Evolutionary conservation across 2,329 filamentous ascomycete genomes (phyloP).

Genomic region (Ophiostoma piceae): DNA sequence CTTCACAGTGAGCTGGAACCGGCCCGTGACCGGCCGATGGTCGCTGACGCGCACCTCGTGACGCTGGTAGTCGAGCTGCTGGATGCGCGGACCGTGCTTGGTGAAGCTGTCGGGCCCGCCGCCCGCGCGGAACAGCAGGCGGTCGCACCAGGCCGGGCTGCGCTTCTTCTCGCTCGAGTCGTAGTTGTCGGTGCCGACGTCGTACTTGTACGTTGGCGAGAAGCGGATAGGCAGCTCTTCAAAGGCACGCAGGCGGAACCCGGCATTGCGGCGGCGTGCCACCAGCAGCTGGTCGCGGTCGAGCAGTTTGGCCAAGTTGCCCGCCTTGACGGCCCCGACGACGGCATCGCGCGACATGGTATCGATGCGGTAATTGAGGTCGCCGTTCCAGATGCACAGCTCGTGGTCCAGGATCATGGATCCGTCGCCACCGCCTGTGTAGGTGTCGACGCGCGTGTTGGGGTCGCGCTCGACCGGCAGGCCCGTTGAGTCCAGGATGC

Average conservation of each 20-base stretch:
- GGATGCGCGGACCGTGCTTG: slow-evolving; percentile 57
- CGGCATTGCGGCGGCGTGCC: slow-evolving; percentile 80
- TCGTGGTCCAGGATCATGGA: slow-evolving; percentile 95
- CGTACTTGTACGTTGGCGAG: slow-evolving; percentile 96
- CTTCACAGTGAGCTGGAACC: slow-evolving; percentile 80
- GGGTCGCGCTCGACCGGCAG: slow-evolving; percentile 69
- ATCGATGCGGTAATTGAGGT: slow-evolving; percentile 97
- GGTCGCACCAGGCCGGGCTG: slow-evolving; percentile 93
- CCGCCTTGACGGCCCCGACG: slow-evolving; percentile 73
- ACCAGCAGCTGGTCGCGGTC: slow-evolving; percentile 91
- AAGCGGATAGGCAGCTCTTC: slow-evolving; percentile 88
- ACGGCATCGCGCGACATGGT: slow-evolving; percentile 93
- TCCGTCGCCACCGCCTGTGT: slow-evolving; percentile 87
- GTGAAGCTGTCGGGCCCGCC: background rate
- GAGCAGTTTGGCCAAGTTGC: slow-evolving; percentile 78
- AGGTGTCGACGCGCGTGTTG: slow-evolving; percentile 66
- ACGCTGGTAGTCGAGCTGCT: slow-evolving; percentile 79
- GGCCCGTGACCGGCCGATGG: slow-evolving; percentile 84
- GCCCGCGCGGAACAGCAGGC: slow-evolving; percentile 73
- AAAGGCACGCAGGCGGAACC: slow-evolving; percentile 82
- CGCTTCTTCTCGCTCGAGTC: slow-evolving; percentile 93
- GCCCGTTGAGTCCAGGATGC: slow-evolving; percentile 74
- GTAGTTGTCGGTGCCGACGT: slow-evolving; percentile 89
- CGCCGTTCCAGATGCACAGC: slow-evolving; percentile 92
- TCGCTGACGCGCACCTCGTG: slow-evolving; percentile 90